Conservation (phyloP, 345 rosid genomes). For the Populus davidiana region DNA sequence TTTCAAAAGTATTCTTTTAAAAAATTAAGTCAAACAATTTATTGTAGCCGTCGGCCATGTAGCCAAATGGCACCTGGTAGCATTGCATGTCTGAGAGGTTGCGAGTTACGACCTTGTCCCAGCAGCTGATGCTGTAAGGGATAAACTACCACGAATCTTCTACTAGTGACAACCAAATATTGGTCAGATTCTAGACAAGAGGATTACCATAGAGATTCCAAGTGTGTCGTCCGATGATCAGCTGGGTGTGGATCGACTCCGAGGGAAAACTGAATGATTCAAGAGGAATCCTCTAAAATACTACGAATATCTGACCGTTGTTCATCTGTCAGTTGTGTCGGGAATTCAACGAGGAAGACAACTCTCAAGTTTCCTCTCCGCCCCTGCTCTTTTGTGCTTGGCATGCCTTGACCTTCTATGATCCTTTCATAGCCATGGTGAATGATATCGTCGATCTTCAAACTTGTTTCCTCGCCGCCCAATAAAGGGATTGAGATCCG, state of each 20-base stretch:
- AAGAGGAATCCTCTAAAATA: conserved; percentile 47
- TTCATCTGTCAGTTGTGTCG: conserved; percentile 45
- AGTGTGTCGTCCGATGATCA: conserved; percentile 4
- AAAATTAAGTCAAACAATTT: no score
- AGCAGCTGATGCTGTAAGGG: background rate
- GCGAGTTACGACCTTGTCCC: background rate
- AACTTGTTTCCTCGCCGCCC: conserved; percentile 41
- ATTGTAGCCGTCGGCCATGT: background rate
- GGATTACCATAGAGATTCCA: background rate
- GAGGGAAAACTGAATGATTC: conserved; percentile 7
- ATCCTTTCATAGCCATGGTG: conserved; percentile 52
- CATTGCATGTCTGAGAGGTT: background rate
- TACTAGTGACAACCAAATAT: background rate
- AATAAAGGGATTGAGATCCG: conserved; percentile 51
- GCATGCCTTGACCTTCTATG: conserved; percentile 68
- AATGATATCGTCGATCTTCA: conserved; percentile 47
- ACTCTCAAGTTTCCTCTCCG: conserved; percentile 44
- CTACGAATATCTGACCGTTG: conserved; percentile 41
- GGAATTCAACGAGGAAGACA: conserved; percentile 29
- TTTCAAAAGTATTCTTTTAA: no score
- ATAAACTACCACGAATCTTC: background rate
- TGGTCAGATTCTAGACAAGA: background rate
- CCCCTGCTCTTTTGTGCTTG: conserved; percentile 42
- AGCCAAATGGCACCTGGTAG: background rate
- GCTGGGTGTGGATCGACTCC: background rate